These are phyloP conservation scores for Carex littledalei DNA, from an alignment of 176 grass and related monocot species.

Conservation along the genomic window DNA sequence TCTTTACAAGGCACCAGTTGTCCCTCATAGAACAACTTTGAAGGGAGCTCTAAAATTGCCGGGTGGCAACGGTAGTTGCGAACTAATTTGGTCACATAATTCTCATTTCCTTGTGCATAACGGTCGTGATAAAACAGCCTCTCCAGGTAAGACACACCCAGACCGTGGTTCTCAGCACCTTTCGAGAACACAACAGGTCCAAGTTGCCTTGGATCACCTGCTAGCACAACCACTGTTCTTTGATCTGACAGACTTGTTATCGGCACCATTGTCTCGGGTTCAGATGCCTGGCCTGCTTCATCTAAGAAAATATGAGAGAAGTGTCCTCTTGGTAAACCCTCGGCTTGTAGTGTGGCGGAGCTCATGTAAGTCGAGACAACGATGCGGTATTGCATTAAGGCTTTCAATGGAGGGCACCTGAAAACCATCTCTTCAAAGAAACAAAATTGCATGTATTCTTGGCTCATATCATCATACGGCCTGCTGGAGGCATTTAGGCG, in stretches of 20 bases:
- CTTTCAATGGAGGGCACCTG: constrained; percentile 68
- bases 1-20: constrained; percentile 68
- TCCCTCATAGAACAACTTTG: constrained; percentile 65
- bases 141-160: constrained; percentile 63
- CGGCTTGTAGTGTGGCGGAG: constrained; percentile 49
- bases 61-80: constrained; percentile 93
- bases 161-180: constrained; percentile 53
- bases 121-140: constrained; percentile 52
- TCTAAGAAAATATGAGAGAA: constrained; percentile 97
- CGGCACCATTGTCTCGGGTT: constrained; percentile 88
- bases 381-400: constrained; percentile 65
- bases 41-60: constrained; percentile 85
- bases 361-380: constrained; percentile 86
- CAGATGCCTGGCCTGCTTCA: constrained; percentile 84
- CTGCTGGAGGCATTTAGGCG: constrained; percentile 81
- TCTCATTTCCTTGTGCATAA: constrained; percentile 43
- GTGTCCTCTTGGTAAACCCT: constrained; percentile 61
- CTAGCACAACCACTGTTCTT: constrained; percentile 83
- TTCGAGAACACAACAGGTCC: constrained; percentile 74
- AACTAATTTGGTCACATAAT: constrained; percentile 72
- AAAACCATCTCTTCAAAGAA: constrained; percentile 81
- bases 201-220: constrained; percentile 85
- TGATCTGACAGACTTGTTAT: constrained; percentile 45
- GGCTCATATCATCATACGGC: constrained; percentile 64
- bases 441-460: constrained; percentile 63